Conservation (phyloP, 805 yeast species). For the Saturnispora ahearnii region DNA sequence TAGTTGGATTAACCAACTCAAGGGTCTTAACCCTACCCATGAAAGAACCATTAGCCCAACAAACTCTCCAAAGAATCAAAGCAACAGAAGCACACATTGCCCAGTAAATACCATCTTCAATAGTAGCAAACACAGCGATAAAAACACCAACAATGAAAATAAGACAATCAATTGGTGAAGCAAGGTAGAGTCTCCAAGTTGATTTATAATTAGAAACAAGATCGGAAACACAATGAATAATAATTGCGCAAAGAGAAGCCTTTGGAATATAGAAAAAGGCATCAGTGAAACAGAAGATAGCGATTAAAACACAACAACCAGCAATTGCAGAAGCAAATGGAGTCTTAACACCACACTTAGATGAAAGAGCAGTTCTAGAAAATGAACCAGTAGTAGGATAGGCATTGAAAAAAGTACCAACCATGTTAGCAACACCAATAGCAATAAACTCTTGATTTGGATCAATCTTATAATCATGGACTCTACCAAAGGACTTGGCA, state of each 20-base stretch:
- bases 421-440: conserved; percentile 81
- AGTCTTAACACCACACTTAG: conserved; percentile 92
- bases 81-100: conserved; percentile 81
- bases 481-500: conserved; percentile 85
- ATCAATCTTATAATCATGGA: conserved; percentile 80
- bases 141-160: conserved; percentile 67
- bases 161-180: conserved; percentile 64
- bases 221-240: conserved; percentile 89
- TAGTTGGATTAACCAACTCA: conserved; percentile 57
- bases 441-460: conserved; percentile 94
- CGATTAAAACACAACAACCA: conserved; percentile 80
- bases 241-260: conserved; percentile 78
- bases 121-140: conserved; percentile 65
- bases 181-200: conserved; percentile 60
- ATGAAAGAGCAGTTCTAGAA: conserved; percentile 87
- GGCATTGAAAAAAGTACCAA: conserved; percentile 88
- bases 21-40: conserved; percentile 69
- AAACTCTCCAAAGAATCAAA: conserved; percentile 58
- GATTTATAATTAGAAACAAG: conserved; percentile 62
- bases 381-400: conserved; percentile 96
- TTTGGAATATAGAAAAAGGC: conserved; percentile 87
- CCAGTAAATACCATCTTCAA: conserved; percentile 87
- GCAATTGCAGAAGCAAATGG: conserved; percentile 89
- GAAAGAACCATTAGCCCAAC: conserved; percentile 75
- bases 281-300: conserved; percentile 73